Evolutionary conservation across 805 yeast species (phyloP), one percentile per base, ranked within the genome.

Genomic region (Starmerella kuoi): DNA sequence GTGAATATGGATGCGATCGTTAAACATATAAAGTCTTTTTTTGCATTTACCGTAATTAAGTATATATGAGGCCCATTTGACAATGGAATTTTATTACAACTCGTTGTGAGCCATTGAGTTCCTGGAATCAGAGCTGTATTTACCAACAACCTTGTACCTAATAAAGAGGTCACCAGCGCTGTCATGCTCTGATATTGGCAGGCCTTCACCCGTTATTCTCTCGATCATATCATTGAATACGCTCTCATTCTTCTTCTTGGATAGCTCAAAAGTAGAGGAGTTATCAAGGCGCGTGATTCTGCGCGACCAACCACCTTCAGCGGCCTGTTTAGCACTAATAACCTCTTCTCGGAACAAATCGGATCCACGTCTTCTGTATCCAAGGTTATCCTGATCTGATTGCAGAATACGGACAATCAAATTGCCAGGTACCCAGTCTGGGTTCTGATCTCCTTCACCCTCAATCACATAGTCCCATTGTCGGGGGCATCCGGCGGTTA

Each of bases 371-470:
- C 98, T 72, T 60, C 95, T 72, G 63, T 77, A 91, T 6, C 98
- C 98, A 72, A 84, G 58, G 56, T 81, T 79, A 24, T 48, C 58
- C 1, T 53, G 42, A 17, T 62, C 56, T 31, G 68, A 65, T 62
- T 88, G 96, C 25, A 55, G 57, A 30, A 84, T 57, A 32, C 65
- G 67, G n/a, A 86, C 67, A 21, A 70, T 59, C 42, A 91, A 64
- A 62, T 88, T 84, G 17, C 98, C 98, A 3, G 94, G 74, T 4
- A 68, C 72, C 68, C 74, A 70, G 41, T 82, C 94, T 2, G 97
- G 96, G 50, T 70, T 70, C 56, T 77, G 80, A 57, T 88, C 93
- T 5, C 88, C 86, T 60, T 85, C 85, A 2, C 88, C 93, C 37
- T 67, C 68, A 38, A 79, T 64, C 1, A 72, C 69, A 50, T 75